Percentiles rank a stretch among this genome's conserved stretches.
Evolutionary conservation across 2,329 filamentous ascomycete species (phyloP).

Genomic region (Calonectria crousiana): DNA sequence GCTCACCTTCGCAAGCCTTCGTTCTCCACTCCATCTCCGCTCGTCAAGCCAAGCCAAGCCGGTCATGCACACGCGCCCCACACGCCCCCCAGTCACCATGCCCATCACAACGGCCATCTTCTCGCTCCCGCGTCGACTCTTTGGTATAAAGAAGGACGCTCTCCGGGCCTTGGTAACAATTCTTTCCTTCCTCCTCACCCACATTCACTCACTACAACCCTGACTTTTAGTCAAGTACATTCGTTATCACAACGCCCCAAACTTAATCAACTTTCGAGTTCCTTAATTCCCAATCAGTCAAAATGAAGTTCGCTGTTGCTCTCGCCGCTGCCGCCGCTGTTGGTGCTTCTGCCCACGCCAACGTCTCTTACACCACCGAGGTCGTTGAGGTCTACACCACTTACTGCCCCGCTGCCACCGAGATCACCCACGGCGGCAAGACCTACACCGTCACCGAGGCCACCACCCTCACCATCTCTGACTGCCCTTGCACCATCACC

Average conservation of each 20-base stretch:
- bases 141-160: slow-evolving; percentile 63
- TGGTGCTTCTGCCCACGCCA: slow-evolving; percentile 59
- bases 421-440: slow-evolving; percentile 71
- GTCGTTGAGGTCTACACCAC: slow-evolving; percentile 76
- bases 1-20: slow-evolving; percentile 14
- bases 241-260: slow-evolving; percentile 39
- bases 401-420: slow-evolving; percentile 77
- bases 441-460: slow-evolving; percentile 79
- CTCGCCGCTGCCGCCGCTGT: slow-evolving; percentile 65
- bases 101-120: slow-evolving; percentile 34
- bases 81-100: slow-evolving; percentile 31
- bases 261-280: slow-evolving; percentile 50
- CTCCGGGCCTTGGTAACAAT: slow-evolving; percentile 48
- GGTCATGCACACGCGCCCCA: slow-evolving; percentile 21
- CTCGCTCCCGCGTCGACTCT: slow-evolving; percentile 33
- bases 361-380: slow-evolving; percentile 71
- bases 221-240: slow-evolving; percentile 47
- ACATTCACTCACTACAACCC: slow-evolving; percentile 42
- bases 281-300: slow-evolving; percentile 64
- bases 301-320: slow-evolving; percentile 74
- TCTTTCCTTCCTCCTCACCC: slow-evolving; percentile 59
- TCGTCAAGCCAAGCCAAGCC: slow-evolving; percentile 14
- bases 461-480: slow-evolving; percentile 77
- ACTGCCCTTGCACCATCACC: slow-evolving; percentile 78
- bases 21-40: slow-evolving; percentile 28